Conservation (phyloP, 2,329 filamentous ascomycete species). For the Aspergillus hiratsukae region DNA sequence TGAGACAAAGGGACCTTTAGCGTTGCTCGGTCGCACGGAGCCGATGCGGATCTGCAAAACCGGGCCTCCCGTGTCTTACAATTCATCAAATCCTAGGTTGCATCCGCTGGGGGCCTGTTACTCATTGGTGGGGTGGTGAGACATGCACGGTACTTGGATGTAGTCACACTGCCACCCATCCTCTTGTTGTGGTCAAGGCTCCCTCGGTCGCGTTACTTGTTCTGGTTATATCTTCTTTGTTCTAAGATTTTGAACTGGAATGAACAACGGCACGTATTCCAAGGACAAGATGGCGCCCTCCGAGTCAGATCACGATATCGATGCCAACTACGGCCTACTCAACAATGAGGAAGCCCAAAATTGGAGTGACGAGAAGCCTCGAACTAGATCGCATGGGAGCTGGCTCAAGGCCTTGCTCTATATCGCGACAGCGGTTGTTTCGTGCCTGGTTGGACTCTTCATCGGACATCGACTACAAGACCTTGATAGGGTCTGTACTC, state of each 20-base stretch:
- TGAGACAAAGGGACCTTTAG: slow-evolving; percentile 3
- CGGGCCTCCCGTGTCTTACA: not conserved
- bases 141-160: not conserved
- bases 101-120: not conserved
- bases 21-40: not conserved
- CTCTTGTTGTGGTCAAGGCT: not conserved
- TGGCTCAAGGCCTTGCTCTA: slow-evolving; percentile 12
- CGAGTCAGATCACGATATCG: not conserved
- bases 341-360: slow-evolving; percentile 1
- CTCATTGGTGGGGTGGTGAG: not conserved
- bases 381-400: not conserved
- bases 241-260: not conserved
- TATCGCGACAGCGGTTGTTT: slow-evolving; percentile 11
- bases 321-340: slow-evolving; percentile 2
- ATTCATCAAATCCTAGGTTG: not conserved
- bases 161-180: not conserved
- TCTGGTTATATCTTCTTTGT: not conserved
- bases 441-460: slow-evolving; percentile 16
- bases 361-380: slow-evolving; percentile 1
- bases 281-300: not conserved
- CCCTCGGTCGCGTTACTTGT: no score
- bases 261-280: not conserved
- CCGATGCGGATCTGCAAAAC: not conserved
- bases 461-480: slow-evolving; percentile 12
- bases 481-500: slow-evolving; percentile 18